A percentile compares a stretch with the other conserved stretches of the same genome.
Conservation (phyloP, 306 rosid species). For the Glycine soja region DNA sequence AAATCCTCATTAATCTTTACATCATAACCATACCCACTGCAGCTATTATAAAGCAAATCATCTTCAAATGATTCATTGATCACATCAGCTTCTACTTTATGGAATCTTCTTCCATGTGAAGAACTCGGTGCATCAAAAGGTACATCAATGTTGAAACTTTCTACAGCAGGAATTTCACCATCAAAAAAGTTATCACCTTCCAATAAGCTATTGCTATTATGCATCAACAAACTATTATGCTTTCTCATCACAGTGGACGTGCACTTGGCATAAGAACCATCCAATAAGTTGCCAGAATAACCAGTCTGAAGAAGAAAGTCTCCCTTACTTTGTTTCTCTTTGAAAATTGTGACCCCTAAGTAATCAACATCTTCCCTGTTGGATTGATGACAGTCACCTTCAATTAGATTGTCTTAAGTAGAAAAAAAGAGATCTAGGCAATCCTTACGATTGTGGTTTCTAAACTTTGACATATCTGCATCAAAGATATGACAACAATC, state of each 20-base stretch:
- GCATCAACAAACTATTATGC: conserved; percentile 38
- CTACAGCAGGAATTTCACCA: conserved; percentile 45
- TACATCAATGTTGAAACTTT: conserved; percentile 45
- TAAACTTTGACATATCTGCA: conserved; percentile 57
- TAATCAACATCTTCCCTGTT: conserved; percentile 43
- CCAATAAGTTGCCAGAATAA: conserved; percentile 45
- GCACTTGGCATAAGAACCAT: conserved; percentile 54
- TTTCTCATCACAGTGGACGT: conserved; percentile 48
- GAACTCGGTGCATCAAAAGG: conserved; percentile 58
- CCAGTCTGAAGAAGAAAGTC: too few relatives aligned
- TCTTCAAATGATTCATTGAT: conserved; percentile 49
- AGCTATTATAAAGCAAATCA: conserved; percentile 45
- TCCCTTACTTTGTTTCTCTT: conserved; percentile 49
- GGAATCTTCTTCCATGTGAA: conserved; percentile 51
- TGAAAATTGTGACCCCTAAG: conserved; percentile 49
- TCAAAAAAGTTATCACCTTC: conserved; percentile 53
- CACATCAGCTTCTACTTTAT: conserved; percentile 47
- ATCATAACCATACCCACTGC: conserved; percentile 47
- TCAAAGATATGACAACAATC: conserved; percentile 50
- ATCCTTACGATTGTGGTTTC: conserved; percentile 48
- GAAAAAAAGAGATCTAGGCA: conserved; percentile 56
- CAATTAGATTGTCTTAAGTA: conserved; percentile 52
- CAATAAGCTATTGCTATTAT: conserved; percentile 43
- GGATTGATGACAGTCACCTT: conserved; percentile 56
- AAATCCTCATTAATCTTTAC: conserved; percentile 48